These are phyloP conservation scores for Nicotiana sylvestris DNA, from an alignment of 257 asterid genomes.

Conservation along the genomic window DNA sequence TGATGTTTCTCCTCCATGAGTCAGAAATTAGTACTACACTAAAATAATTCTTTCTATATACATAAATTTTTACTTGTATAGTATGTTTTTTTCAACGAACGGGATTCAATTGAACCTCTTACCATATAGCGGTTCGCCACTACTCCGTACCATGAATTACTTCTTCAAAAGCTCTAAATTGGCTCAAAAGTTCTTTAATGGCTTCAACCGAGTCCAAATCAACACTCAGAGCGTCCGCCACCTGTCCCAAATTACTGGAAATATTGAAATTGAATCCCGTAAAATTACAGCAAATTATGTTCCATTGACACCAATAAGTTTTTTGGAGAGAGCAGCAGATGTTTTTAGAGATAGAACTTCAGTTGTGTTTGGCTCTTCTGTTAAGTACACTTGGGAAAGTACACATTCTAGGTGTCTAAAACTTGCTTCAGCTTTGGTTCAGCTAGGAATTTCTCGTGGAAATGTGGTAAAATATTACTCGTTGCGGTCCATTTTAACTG, in stretches of 20 bases:
- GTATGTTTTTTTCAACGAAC: too few species aligned
- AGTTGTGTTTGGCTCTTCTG: conserved; percentile 19
- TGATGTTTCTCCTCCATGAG: too few species aligned
- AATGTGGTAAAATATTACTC: not conserved
- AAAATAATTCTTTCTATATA: too few species aligned
- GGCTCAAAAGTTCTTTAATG: not conserved
- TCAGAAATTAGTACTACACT: too few species aligned
- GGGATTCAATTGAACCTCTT: too few species aligned
- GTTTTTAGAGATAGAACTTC: conserved; percentile 24
- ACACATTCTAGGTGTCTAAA: conserved; percentile 31
- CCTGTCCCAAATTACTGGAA: not conserved
- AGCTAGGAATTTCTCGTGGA: conserved; percentile 16
- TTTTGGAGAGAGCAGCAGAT: conserved; percentile 12
- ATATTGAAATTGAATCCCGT: not conserved
- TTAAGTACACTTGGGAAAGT: conserved; percentile 32
- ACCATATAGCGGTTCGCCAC: not conserved
- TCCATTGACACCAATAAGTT: conserved; percentile 34
- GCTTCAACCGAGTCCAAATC: not conserved
- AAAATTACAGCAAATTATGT: conserved; percentile 26
- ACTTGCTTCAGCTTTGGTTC: conserved; percentile 31
- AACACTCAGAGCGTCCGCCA: not conserved
- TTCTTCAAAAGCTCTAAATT: not conserved
- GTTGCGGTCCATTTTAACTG: too few species aligned
- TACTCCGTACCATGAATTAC: not conserved
- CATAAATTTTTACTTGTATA: too few species aligned